Percentiles rank a stretch among this genome's conserved stretches.
phyloP scores from a whole-genome alignment of 2,329 filamentous ascomycete species.

The Calonectria hongkongensis region DNA sequence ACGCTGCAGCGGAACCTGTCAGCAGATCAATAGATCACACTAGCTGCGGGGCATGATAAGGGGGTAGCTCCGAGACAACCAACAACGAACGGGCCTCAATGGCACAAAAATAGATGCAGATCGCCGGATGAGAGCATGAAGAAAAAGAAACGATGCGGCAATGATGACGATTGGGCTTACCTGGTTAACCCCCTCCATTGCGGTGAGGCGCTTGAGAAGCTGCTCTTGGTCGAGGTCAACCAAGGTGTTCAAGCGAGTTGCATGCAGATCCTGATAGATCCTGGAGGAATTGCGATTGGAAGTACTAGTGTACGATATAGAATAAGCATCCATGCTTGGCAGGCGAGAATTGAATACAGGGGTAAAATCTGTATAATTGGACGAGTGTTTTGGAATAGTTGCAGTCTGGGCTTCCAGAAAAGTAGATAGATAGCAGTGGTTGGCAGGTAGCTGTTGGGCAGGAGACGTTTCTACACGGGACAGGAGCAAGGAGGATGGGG shows the following conservation, averaged over 20 bases:
- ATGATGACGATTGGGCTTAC: conserved; percentile 52
- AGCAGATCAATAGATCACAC: conserved; percentile 48
- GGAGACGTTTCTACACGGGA: conserved; percentile 30
- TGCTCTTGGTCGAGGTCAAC: conserved; percentile 58
- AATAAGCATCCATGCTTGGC: conserved; percentile 70
- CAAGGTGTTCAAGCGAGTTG: conserved; percentile 62
- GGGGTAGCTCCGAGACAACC: conserved; percentile 22
- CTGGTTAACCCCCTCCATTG: conserved; percentile 61
- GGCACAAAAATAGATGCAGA: not conserved
- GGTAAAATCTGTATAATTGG: conserved; percentile 25
- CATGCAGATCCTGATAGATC: conserved; percentile 70
- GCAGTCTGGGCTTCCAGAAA: conserved; percentile 49
- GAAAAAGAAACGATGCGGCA: not conserved
- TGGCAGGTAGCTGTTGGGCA: conserved; percentile 31
- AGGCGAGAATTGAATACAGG: conserved; percentile 23
- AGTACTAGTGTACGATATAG: conserved; percentile 68
- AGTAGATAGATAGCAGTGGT: conserved; percentile 18
- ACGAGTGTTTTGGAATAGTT: conserved; percentile 21
- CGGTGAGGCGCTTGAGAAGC: conserved; percentile 53
- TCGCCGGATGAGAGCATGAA: conserved; percentile 1
- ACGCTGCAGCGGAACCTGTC: conserved; percentile 52
- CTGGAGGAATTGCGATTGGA: conserved; percentile 65
- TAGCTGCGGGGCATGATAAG: conserved; percentile 41
- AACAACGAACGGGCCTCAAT: not conserved
- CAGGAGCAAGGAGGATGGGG: conserved; percentile 36